Base-by-base conservation (phyloP, 257 asterid genomes). In the Handroanthus guayacan region DNA sequence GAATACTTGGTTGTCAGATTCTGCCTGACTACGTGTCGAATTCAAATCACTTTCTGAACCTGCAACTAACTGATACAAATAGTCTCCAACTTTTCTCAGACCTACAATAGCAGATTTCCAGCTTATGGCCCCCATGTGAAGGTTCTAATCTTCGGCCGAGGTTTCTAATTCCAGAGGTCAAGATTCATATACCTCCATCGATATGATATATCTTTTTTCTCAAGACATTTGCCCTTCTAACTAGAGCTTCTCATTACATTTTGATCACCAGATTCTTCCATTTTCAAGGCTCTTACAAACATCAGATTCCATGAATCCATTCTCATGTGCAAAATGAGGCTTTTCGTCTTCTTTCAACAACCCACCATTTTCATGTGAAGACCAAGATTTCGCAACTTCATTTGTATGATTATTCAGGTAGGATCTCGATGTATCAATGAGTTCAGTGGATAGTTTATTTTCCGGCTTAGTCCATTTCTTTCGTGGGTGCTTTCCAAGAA, bases 401-500 rank as follows among this genome's bases (percentile, higher is more conserved):
- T 75, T 66, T 18, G 60, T 61, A 20, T 78, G 72, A 75, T 69
- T 51, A 50, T 45, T 63, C 25, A 13, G 62, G 75, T 14, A 52
- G 82, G 43, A 18, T 34, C 17, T 9, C 3, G 80, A 67, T n/a
- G 80, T 55, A 48, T 75, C 75, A 50, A 47, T 6, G 31, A 48
- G 14, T 47, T 67, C 81, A 10, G 50, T 57, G 4, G 82, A 70
- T 67, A 13, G 75, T 81, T 61, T 68, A 54, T 51, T 62, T 43
- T 62, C 80, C 36, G 58, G 76, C 83, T 78, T 78, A 13, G 31
- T 63, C 52, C 38, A 38, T 76, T 62, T 84, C 61, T 56, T 82
- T 47, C 75, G 76, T 31, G 79, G 82, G n/a, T 70, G 84, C 74
- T 86, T 92, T 50, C 76, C 89, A 45, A 89, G 95, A 83, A 90